Base-by-base conservation (phyloP, 2,329 filamentous ascomycete species). In the Fusarium sp. region DNA sequence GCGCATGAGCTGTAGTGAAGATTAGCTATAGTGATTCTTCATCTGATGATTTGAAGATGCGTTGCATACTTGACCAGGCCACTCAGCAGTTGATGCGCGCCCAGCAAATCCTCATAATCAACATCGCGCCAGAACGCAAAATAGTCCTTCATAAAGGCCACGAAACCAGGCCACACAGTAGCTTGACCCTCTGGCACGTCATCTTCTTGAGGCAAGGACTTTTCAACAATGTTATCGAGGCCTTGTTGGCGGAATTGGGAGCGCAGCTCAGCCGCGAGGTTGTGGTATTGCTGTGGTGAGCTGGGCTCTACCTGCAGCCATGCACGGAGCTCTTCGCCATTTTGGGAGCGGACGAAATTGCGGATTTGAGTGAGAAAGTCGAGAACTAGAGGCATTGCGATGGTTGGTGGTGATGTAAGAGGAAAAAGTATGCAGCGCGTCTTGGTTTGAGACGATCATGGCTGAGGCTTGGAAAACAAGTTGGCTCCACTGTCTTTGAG, bases 51-150 rank as follows among this genome's bases (percentile, higher is more conserved):
- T n/a, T 7, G 19, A 19, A 14, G n/a, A 28, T 48, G n/a, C 7
- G 28, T 21, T 50, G 81, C 90, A 74, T 82, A 94, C 91, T 91
- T 91, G 47, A 94, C 85, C 26, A 97, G 80, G 1, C 86, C 86
- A 65, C 88, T 92, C 54, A 97, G 85, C 72, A 91, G 79, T 57
- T 92, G 86, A 74, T 97, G 93, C 6, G 94, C 91, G 55, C 87
- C 85, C 26, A 95, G 80, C 39, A 96, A 80, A 73, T 96, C 90
- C 14, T 89, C 86, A 48, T 91, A 89, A 72, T 96, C 85, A 30
- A 95, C 89, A 73, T 96, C 92, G 56, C 94, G 84, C 82, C 95
- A 88, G 72, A 94, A 97, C 43, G 86, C 82, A 67, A 97, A 83
- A 74, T 96, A 97, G 48, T 93, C 88, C 71, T 88, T 91, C 77